Base-by-base conservation (phyloP, 2,329 filamentous ascomycete genomes). In the Aspergillus latus region DNA sequence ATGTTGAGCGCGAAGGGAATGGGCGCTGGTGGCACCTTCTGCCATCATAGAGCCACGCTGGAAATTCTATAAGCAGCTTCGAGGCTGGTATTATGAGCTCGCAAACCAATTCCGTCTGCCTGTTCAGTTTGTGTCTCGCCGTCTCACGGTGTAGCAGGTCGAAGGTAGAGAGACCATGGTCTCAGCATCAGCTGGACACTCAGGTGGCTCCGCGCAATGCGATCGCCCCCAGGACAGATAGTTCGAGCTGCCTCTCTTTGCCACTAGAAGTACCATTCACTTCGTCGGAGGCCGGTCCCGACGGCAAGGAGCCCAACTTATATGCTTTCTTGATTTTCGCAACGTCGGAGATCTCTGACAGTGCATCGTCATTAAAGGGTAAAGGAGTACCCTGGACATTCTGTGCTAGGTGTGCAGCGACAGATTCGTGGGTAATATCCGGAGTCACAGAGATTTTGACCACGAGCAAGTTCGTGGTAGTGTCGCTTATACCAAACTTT, bases 311-410 rank as follows among this genome's bases (percentile, higher is more conserved):
- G 60, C 88, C 88, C 30, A 97, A 75, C 72, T 96, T 96, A 75
- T 97, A 97, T 60, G 90, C 86, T 75, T 96, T 97, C 68, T 84
- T 85, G 32, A 97, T 83, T 67, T 86, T 88, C 21, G 78, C 71
- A 65, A 88, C 71, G 68, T 96, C 90, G 1, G 86, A 83, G 29
- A 84, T 75, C 0, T 72, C 67, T 0, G 74, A 71, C 16, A 96
- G 73, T n/a, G 78, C 78, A 4, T 81, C 82, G 65, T 96, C 88
- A 1, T 83, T 81, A 56, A 91, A 84, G 0, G 80, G 68, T 0
- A 82, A 69, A 1, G 80, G 72, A 0, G 76, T 79, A 9, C 90
- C 92, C 61, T 89, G 67, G 21, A 96, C 79, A 34, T 82, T 74
- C 16, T 78, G 65, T 6, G 68, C 66, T 4, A 96, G 79, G 69